Evolutionary conservation across 768 basidiomycete species (phyloP), one percentile per base, ranked within the genome.

Genomic region (Mycena metata): DNA sequence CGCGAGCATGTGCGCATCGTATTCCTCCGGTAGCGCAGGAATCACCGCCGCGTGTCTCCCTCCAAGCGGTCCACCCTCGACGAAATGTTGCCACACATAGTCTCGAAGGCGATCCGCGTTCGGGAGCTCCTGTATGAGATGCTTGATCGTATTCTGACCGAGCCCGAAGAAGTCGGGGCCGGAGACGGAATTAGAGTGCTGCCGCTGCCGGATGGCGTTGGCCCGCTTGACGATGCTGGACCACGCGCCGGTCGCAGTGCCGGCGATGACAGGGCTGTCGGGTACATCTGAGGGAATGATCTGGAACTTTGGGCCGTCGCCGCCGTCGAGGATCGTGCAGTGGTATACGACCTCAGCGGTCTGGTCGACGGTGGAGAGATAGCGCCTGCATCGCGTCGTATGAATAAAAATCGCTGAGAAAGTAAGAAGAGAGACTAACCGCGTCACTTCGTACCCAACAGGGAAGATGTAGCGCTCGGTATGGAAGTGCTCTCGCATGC

Each of bases 241-340:
- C 94, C 94, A 96, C 52, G 93, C 93, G 36, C 94, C 94, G 0
- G 94, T 96, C 36, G 94, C 93, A 1, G 94, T 95, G n/a, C 92
- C 92, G 1, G 94, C 93, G 55, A 91, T 89, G 73, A 95, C 87
- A 46, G 91, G 88, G 52, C 88, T 86, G 72, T 89, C 91, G 3
- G 89, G 87, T 23, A 85, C 84, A 75, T 95, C 94, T 5, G 88
- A 85, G 19, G 92, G 90, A 58, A 91, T 86, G 72, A 95, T 93
- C 78, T 94, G 90, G 78, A 95, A 96, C 75, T 93, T 94, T 56
- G 93, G 93, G 0, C 90, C 92, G 77, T 93, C 93, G 12, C 92
- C 92, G 33, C 93, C 92, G 72, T 94, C 93, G 50, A 94, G 85
- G 70, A 96, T 95, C 19, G 90, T 91, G 77, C 94, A 96, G 66